Base-by-base conservation (phyloP, 1,284 basidiomycete genomes). In the Meripilus lineatus region DNA sequence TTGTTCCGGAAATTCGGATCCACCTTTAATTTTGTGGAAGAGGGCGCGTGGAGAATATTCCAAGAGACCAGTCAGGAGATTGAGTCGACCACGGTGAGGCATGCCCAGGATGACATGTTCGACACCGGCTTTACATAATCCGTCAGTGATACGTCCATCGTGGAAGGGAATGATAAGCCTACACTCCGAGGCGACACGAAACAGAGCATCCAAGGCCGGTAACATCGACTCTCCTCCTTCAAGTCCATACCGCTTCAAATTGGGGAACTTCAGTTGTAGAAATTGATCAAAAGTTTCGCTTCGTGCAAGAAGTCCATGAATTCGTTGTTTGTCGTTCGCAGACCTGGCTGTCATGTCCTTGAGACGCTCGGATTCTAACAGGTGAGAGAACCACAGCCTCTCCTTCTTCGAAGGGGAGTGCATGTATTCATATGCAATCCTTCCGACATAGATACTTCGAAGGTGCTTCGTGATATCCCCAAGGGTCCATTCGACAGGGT, bases 211-310 rank as follows among this genome's bases (percentile, higher is more conserved):
- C 2, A 93, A 69, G 1, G 89, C 89, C 1, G 89, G 84, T 15
- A 94, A 65, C 90, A 93, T 93, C 4, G 86, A 89, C 67, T 94
- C 92, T 1, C 86, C 92, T 1, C 91, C 91, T 64, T 94, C 91
- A 22, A 91, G 69, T 0, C 88, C 87, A 59, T 90, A 92, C 10
- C 88, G 75, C 65, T 91, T 91, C 59, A 91, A 50, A 60, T 85
- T 89, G 0, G 89, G 88, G 57, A 91, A 91, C 61, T 90, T 90
- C 40, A 77, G 65, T 57, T 89, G 88, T 34, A 90, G 64, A 59
- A 89, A 92, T 52, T 79, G 77, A 57, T 94, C 92, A 46, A 94
- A 77, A 36, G 82, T 79, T 59, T 94, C 92, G 48, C 84, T 89
- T 20, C 74, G 69, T 1, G 79, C 78, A 24, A 94, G 68, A 2